Percentiles rank a stretch among this genome's conserved stretches.
Conservation (phyloP, 768 basidiomycete genomes). For the Sarcodon aspratus region DNA sequence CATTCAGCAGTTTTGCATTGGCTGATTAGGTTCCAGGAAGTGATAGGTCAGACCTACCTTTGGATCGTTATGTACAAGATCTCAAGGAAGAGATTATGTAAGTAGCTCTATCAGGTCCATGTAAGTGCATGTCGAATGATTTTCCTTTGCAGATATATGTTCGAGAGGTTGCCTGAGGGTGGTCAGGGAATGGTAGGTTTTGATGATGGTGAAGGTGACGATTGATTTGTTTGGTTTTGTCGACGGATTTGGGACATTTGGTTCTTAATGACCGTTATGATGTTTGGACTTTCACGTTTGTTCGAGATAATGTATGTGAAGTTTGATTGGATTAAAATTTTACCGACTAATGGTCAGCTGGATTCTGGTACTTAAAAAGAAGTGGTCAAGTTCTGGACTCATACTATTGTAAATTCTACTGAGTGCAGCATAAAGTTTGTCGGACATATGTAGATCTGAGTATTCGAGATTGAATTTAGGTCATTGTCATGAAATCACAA, state of each 20-base stretch:
- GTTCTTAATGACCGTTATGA: too few species aligned
- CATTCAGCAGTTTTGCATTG: neutral
- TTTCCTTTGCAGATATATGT: slow-evolving; percentile 41
- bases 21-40: neutral
- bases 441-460: too few species aligned
- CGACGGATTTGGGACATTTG: neutral
- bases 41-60: slow-evolving; percentile 60
- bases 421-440: too few species aligned
- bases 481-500: too few species aligned
- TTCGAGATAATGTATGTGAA: too few species aligned
- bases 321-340: too few species aligned
- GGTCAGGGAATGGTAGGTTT: slow-evolving; percentile 62
- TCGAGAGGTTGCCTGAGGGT: slow-evolving; percentile 60
- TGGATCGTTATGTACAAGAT: slow-evolving; percentile 80
- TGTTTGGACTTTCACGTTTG: too few species aligned
- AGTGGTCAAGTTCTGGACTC: too few species aligned
- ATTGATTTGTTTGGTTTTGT: slow-evolving; percentile 26
- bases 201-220: slow-evolving; percentile 77
- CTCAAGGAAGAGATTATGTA: slow-evolving; percentile 66
- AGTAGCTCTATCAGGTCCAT: neutral
- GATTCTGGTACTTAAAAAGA: too few species aligned
- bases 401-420: too few species aligned
- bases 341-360: too few species aligned
- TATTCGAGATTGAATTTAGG: too few species aligned
- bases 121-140: slow-evolving; percentile 3